These are phyloP conservation scores for Termitomyces sp. DNA, from an alignment of 768 basidiomycete species.

Conservation along the genomic window DNA sequence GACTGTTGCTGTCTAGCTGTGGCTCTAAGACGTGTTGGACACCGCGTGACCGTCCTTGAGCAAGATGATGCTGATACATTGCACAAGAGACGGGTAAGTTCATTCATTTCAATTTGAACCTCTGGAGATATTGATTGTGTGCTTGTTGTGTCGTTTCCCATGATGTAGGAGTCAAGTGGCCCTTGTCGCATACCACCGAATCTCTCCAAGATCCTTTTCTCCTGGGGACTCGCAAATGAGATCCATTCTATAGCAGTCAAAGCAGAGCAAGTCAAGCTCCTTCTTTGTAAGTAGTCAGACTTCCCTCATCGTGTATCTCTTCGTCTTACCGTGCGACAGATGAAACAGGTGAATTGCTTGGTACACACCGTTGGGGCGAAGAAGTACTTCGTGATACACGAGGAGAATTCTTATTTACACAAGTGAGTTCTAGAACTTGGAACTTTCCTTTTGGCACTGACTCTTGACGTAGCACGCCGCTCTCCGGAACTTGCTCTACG, in stretches of 20 bases:
- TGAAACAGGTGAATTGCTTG: slow-evolving; percentile 45
- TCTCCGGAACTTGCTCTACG: slow-evolving; percentile 43
- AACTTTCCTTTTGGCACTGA: not conserved
- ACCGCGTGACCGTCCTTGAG: slow-evolving; percentile 53
- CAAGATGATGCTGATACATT: slow-evolving; percentile 13
- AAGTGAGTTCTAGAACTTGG: slow-evolving; percentile 28
- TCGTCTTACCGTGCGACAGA: slow-evolving; percentile 29
- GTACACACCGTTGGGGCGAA: slow-evolving; percentile 46
- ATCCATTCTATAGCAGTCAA: slow-evolving; percentile 13
- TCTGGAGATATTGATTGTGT: not conserved
- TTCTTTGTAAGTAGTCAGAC: slow-evolving; percentile 4
- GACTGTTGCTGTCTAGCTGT: slow-evolving; percentile 29
- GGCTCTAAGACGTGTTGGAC: slow-evolving; percentile 49
- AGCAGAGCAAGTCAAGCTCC: slow-evolving; percentile 16
- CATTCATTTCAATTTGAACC: not conserved
- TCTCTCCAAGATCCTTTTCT: slow-evolving; percentile 48
- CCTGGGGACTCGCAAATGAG: slow-evolving; percentile 44
- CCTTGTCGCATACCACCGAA: slow-evolving; percentile 44
- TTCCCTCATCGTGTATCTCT: not conserved
- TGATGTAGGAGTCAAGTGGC: slow-evolving; percentile 16
- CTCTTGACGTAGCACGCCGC: slow-evolving; percentile 39
- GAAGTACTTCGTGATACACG: slow-evolving; percentile 43
- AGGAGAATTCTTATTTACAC: slow-evolving; percentile 30
- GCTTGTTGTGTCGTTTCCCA: too few species aligned
- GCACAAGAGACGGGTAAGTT: slow-evolving; percentile 1